These are phyloP conservation scores for Ceratobasidium sp. DNA, from an alignment of 1,284 basidiomycete genomes.

Conservation along the genomic window DNA sequence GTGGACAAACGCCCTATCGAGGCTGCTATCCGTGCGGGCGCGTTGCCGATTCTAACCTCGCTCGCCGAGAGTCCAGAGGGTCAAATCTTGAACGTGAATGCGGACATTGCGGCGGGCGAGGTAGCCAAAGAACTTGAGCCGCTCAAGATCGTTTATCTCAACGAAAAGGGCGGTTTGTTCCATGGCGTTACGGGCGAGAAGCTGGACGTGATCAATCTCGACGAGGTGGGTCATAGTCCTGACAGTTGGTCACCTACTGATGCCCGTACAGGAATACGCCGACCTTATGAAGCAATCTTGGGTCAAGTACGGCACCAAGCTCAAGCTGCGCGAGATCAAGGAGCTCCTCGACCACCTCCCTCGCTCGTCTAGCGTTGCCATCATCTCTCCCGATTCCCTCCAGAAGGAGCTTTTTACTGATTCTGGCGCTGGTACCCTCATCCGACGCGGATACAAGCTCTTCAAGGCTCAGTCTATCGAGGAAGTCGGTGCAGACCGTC, in stretches of 20 bases:
- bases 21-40: slow-evolving; percentile 92
- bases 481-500: slow-evolving; percentile 89
- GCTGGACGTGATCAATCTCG: slow-evolving; percentile 95
- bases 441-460: slow-evolving; percentile 97
- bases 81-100: slow-evolving; percentile 97
- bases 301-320: slow-evolving; percentile 99
- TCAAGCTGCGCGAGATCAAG: slow-evolving; percentile 99
- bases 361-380: slow-evolving; percentile 96
- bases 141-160: slow-evolving; percentile 99
- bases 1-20: slow-evolving; percentile 96
- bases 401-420: slow-evolving; percentile 99
- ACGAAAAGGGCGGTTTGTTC: slow-evolving; percentile 98
- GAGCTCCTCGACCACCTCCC: slow-evolving; percentile 98
- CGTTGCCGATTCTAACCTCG: slow-evolving; percentile 91
- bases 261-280: slow-evolving; percentile 84
- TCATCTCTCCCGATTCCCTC: slow-evolving; percentile 93
- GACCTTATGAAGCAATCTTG: slow-evolving; percentile 98
- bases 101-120: slow-evolving; percentile 95
- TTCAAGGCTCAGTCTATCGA: slow-evolving; percentile 90
- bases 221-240: slow-evolving; percentile 74
- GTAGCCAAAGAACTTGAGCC: slow-evolving; percentile 96
- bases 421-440: slow-evolving; percentile 96
- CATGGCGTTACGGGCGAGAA: slow-evolving; percentile 97
- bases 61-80: slow-evolving; percentile 92
- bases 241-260: slow-evolving; percentile 22